phyloP scores from a whole-genome alignment of 176 grass and related monocot genomes.

The Hsuehochloa calcarea region DNA sequence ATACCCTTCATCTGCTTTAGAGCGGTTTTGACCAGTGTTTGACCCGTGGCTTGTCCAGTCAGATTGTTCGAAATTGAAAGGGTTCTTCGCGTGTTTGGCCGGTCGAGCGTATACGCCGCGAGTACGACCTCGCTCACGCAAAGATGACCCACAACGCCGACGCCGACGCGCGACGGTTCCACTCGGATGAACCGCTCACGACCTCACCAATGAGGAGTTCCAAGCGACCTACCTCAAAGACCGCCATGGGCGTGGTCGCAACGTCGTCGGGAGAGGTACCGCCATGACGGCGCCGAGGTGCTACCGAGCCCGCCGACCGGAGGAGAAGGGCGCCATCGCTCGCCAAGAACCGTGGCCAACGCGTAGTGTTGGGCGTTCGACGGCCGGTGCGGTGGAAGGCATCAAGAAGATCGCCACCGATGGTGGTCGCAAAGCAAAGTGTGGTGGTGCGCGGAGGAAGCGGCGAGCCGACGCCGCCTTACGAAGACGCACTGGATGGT shows the following conservation, averaged over 20 bases:
- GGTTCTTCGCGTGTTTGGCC: too few relatives aligned
- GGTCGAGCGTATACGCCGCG: constrained; percentile 42
- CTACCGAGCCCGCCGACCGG: constrained; percentile 42
- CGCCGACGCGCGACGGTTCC: neutral
- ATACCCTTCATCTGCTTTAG: too few relatives aligned
- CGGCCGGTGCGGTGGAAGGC: too few relatives aligned
- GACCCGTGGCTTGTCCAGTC: too few relatives aligned
- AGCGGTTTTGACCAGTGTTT: too few relatives aligned
- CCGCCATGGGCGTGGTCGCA: too few relatives aligned
- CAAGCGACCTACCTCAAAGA: neutral
- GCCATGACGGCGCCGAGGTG: neutral
- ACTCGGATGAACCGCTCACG: constrained; percentile 35
- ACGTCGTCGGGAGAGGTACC: neutral
- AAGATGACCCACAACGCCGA: constrained; percentile 60
- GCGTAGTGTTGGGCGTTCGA: too few relatives aligned
- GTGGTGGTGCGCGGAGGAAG: neutral
- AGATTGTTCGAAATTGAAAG: too few relatives aligned
- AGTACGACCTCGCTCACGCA: constrained; percentile 40
- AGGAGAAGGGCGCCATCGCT: constrained; percentile 60
- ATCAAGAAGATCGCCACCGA: too few relatives aligned
- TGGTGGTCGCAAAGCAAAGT: too few relatives aligned
- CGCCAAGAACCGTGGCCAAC: too few relatives aligned
- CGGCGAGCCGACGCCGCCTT: constrained; percentile 64
- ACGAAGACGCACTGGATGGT: constrained; percentile 83
- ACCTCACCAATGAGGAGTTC: constrained; percentile 47